These are phyloP conservation scores for Silene latifolia DNA, from an alignment of 148 eudicot genomes.

Conservation along the genomic window DNA sequence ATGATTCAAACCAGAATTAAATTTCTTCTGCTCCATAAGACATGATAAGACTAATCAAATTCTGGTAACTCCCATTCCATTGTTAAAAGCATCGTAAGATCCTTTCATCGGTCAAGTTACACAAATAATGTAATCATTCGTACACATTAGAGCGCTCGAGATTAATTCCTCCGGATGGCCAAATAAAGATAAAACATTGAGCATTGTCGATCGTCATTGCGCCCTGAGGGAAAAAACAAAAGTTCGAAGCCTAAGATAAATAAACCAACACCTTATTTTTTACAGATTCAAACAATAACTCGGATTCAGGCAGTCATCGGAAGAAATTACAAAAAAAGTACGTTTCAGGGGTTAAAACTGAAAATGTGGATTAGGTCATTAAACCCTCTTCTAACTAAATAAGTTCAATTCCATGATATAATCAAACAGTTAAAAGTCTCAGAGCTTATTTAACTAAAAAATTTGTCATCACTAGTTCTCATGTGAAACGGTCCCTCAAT, in stretches of 20 bases:
- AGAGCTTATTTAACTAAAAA: too few species aligned
- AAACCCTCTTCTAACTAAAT: neutral
- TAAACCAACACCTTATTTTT: neutral
- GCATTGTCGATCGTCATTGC: neutral
- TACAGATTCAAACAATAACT: neutral
- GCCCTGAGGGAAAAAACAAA: neutral
- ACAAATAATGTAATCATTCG: neutral
- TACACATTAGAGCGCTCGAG: neutral
- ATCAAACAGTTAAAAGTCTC: too few species aligned
- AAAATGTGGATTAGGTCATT: neutral
- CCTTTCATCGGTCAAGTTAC: neutral
- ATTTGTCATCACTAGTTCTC: too few species aligned
- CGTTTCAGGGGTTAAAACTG: neutral
- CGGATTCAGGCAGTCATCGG: neutral
- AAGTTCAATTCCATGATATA: too few species aligned
- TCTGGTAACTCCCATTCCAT: slow-evolving; percentile 4
- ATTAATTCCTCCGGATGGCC: neutral
- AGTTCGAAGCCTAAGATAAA: neutral
- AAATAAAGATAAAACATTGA: neutral
- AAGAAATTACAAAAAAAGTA: neutral
- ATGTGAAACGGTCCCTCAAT: too few species aligned
- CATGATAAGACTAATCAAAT: neutral
- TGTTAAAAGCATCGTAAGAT: neutral
- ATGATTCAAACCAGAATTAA: slow-evolving; percentile 1
- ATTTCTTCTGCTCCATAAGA: neutral